Base-by-base conservation (phyloP, 306 rosid species). In the Cicer cuneatum region DNA sequence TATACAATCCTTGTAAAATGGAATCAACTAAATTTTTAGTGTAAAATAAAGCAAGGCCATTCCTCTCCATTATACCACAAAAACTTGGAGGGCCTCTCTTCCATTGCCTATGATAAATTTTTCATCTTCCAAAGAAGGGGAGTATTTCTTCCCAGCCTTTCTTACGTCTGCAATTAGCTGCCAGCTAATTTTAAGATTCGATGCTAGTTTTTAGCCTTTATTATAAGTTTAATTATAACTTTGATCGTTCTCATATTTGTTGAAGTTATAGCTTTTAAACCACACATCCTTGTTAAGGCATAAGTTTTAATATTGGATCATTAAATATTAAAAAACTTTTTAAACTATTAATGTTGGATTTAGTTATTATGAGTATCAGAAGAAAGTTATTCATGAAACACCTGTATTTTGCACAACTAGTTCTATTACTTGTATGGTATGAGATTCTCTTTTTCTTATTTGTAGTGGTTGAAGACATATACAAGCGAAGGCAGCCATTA, bases 391-490 rank as follows among this genome's bases (percentile, higher is more conserved):
- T 66, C 8, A 2, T 59, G 71, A n/a, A 65, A 48, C 18, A 54
- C 72, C 56, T 45, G 24, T 45, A 41, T 78, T 78, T 73, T 76
- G 12, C 66, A 48, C 39, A 35, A 60, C 58, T 67, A 70, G 73
- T 80, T 81, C 21, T 41, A 18, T 66, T 76, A 71, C 63, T 33
- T 73, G 65, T 63, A 74, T 74, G 52, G 9, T 77, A 60, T 83
- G 45, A 54, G 65, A 59, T 38, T 62, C 66, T 61, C 4, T 21
- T 68, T 65, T 82, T 81, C 46, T 80, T 71, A n/a, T 71, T 46
- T 83, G 88, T 77, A 93, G 98, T 93, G 92, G 98, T 93, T n/a
- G 98, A 93, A 74, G 98, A 93, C 84, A 85, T 93, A 82, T 88
- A 78, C 88, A 91, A 86, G 87, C 88, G 96, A 83, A 86, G 98